Base-by-base conservation (phyloP, 192 early-diverging fungal species). In the Linnemannia schmuckeri region DNA sequence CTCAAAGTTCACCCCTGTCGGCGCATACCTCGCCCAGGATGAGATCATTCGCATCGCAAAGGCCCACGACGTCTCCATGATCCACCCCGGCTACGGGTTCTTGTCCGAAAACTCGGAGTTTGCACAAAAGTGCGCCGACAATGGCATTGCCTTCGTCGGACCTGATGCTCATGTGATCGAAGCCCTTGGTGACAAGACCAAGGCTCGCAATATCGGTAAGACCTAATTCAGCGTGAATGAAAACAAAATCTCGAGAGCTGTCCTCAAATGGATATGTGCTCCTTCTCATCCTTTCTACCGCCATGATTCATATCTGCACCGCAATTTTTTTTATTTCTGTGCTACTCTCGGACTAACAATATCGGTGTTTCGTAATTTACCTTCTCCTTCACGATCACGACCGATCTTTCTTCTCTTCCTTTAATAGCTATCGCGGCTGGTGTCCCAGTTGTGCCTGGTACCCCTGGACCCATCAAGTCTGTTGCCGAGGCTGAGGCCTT, bases 51-150 rank as follows among this genome's bases (percentile, higher is more conserved):
- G 90, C 38, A 97, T 98, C 83, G 98, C 97, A 30, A 93, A 95
- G 73, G 83, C 92, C 77, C 94, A 93, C 69, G 92, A 94, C 83
- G 96, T 96, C 75, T 94, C 92, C 78, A 96, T 95, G 87, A 96
- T 99, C 88, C 98, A 98, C 80, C 98, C 97, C 38, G 97, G 97
- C 70, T 99, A 99, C 89, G 98, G 98, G 44, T 98, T 99, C 91
- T 90, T 99, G 52, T 94, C 95, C 42, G 98, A 99, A 89, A 99
- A 99, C 85, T 91, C 97, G 24, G 91, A 91, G 72, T 99, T 99
- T 91, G 97, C 97, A 12, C 91, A 93, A 84, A 96, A 96, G 88
- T 96, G 97, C 47, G 94, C 95, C 76, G 95, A 90, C 5, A 96
- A 96, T 20, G 97, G 97, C 49, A 96, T 99, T 77, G 94, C 96